A percentile compares a stretch with the other conserved stretches of the same genome.
These are phyloP conservation scores for Aspergillus aculeatinus DNA, from an alignment of 2,329 filamentous ascomycete species.

Conservation along the genomic window DNA sequence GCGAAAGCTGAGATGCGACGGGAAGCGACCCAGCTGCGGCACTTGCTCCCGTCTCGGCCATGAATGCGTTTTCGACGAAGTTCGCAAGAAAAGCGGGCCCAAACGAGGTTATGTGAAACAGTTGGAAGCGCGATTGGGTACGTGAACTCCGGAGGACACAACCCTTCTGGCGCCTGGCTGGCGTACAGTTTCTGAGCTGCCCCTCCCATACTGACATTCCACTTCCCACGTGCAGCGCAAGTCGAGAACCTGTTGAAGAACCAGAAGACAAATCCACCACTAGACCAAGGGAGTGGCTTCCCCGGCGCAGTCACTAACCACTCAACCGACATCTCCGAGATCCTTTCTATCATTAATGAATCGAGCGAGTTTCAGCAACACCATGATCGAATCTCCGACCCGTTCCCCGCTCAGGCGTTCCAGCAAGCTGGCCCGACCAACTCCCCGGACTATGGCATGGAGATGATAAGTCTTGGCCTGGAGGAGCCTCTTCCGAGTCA, in stretches of 20 bases:
- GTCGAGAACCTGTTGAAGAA: slow-evolving; percentile 88
- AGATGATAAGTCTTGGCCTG: slow-evolving; percentile 77
- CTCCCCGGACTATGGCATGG: slow-evolving; percentile 66
- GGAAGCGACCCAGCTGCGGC: slow-evolving; percentile 77
- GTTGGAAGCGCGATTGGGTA: slow-evolving; percentile 87
- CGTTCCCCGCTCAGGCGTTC: background rate
- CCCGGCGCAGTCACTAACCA: slow-evolving; percentile 30
- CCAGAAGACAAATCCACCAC: slow-evolving; percentile 56
- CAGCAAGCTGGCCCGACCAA: background rate
- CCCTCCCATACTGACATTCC: slow-evolving; percentile 12
- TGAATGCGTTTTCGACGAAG: slow-evolving; percentile 86
- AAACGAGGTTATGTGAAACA: slow-evolving; percentile 95
- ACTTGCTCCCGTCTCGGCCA: slow-evolving; percentile 86
- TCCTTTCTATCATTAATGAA: slow-evolving; percentile 25
- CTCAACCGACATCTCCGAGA: slow-evolving; percentile 24
- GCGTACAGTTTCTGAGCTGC: background rate
- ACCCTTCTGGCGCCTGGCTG: background rate
- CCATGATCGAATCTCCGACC: background rate
- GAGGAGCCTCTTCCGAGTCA: slow-evolving; percentile 77
- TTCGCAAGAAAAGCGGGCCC: slow-evolving; percentile 88
- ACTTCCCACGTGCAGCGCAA: slow-evolving; percentile 62
- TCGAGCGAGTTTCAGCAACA: slow-evolving; percentile 15
- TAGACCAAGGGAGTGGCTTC: slow-evolving; percentile 28
- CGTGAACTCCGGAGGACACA: slow-evolving; percentile 36
- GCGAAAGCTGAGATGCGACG: slow-evolving; percentile 88